Evolutionary conservation across 2,329 filamentous ascomycete species (phyloP), one percentile per base, ranked within the genome.

Genomic region (Pezicula carpinea): DNA sequence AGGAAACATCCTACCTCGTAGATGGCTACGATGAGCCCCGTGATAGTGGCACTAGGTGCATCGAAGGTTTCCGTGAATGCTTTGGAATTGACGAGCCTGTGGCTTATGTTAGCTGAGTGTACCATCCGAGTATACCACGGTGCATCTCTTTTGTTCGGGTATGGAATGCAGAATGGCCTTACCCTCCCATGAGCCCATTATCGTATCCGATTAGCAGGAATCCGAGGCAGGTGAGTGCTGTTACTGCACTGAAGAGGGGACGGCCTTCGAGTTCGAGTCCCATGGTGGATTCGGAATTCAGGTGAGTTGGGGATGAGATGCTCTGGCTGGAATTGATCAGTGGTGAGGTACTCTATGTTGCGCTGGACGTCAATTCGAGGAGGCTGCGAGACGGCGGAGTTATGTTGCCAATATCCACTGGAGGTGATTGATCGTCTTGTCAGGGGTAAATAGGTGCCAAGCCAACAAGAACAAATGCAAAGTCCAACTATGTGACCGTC

Each of bases 1-100:
- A 71, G 44, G 51, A 79, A 79, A 63, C 79, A 82, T 35, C 56
- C 59, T 8, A 80, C 75, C 47, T 71, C 68, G 40, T 67, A 71
- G 11, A 74, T 74, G 11, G 71, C 69, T 2, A 74, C 72, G 29
- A 76, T 74, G 1, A 74, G 51, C 4, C 69, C 69, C 10, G 71
- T 66, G 59, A 74, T 66, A 4, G 67, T 63, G 1, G 69, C 57
- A 17, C 55, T 58, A 6, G 72, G 69, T 23, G 55, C 62, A 36
- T 66, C 50, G 49, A 75, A 74, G 0, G 67, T 70, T 1, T 58
- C 42, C 41, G 65, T 65, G 53, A 74, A 74, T 6, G 69, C 61
- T 14, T 60, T 51, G 8, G 64, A 61, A 40, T 70, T 67, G 53
- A 73, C 67, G 7, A 53, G 49, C 14, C 53, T 51, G 14, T 22